Percentiles rank a stretch among this genome's conserved stretches.
Evolutionary conservation across 257 asterid genomes (phyloP).

Genomic region (Gentiana dahurica): DNA sequence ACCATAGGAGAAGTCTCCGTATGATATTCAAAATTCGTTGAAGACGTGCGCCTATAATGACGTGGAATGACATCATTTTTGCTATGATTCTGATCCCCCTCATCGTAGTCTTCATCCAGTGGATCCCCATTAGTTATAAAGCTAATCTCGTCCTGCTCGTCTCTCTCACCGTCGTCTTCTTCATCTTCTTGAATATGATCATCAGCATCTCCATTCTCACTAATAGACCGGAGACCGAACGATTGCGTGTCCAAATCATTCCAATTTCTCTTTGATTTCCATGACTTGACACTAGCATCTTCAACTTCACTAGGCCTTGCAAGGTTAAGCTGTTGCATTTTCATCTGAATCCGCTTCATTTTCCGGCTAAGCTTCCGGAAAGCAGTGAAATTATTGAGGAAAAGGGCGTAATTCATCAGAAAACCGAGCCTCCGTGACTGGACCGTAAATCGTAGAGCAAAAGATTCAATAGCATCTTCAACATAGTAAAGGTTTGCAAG

Average conservation of each 20-base stretch:
- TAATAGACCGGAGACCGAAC: too few species aligned
- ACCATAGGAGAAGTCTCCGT: too few species aligned
- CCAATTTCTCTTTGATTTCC: background rate
- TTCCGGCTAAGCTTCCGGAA: constrained; percentile 13
- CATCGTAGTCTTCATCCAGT: too few species aligned
- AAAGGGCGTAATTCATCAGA: constrained; percentile 11
- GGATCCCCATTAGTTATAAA: too few species aligned
- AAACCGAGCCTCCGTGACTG: constrained; percentile 13
- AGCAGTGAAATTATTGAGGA: constrained; percentile 15
- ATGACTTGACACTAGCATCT: constrained; percentile 6
- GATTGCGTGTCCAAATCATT: background rate
- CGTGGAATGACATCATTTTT: too few species aligned
- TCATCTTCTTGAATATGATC: too few species aligned
- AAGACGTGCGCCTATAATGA: too few species aligned
- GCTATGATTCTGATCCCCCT: too few species aligned
- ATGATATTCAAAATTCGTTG: too few species aligned
- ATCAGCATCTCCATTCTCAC: too few species aligned
- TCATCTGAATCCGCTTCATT: constrained; percentile 6
- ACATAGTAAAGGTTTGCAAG: constrained; percentile 14
- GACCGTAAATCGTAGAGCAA: constrained; percentile 5
- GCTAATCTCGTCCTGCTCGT: too few species aligned
- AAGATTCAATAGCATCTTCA: constrained; percentile 26
- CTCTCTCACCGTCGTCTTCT: too few species aligned
- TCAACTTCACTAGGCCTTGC: background rate
- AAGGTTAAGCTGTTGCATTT: background rate